phyloP scores from a whole-genome alignment of 768 basidiomycete species.

The Pleurotus cornucopiae region DNA sequence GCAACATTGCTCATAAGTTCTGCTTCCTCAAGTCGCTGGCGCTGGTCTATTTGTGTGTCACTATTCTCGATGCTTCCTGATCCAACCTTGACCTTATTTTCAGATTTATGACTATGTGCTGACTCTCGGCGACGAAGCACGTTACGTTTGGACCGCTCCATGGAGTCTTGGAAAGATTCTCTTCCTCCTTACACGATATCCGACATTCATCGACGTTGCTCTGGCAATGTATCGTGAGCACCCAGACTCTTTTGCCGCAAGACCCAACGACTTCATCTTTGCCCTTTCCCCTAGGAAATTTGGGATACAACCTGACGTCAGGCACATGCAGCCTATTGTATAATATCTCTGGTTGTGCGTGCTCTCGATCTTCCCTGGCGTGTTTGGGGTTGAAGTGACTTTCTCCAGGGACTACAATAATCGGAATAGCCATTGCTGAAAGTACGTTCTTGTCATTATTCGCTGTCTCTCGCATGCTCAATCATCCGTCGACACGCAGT shows the following conservation, averaged over 20 bases:
- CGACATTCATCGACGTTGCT: neutral
- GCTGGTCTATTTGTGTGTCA: neutral
- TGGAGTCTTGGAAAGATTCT: conserved; percentile 7
- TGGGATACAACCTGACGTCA: neutral
- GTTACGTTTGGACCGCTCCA: conserved; percentile 4
- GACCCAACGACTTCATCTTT: neutral
- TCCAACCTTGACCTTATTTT: neutral
- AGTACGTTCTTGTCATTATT: neutral
- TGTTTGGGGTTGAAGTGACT: neutral
- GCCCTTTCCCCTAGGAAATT: neutral
- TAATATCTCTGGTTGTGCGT: neutral
- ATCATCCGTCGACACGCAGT: neutral
- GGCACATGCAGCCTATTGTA: neutral
- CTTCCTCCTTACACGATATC: conserved; percentile 8
- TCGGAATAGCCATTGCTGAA: neutral
- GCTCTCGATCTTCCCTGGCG: neutral
- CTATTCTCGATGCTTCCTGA: neutral
- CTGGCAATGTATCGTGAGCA: conserved; percentile 1
- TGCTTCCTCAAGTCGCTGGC: neutral
- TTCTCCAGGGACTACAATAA: neutral
- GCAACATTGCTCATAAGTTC: neutral
- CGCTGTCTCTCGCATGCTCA: neutral
- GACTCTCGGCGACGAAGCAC: neutral
- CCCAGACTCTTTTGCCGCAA: neutral
- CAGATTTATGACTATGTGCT: conserved; percentile 1